phyloP scores from a whole-genome alignment of 106 monocot genomes.

The Vanilla planifolia region DNA sequence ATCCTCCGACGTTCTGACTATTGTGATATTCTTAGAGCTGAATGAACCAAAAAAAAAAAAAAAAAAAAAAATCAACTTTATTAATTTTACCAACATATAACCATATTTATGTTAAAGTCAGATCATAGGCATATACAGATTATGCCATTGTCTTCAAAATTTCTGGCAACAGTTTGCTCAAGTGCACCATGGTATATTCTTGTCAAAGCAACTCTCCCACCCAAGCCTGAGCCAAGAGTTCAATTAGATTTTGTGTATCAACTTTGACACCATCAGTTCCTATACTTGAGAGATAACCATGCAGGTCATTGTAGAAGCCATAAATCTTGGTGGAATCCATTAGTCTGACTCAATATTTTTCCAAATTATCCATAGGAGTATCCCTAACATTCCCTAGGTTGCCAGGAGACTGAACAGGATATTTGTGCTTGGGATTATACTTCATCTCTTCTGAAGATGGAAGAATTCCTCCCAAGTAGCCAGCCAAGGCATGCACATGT shows the following conservation, averaged over 20 bases:
- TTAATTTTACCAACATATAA: too few species aligned
- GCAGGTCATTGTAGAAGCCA: constrained; percentile 32
- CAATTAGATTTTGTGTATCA: constrained; percentile 21
- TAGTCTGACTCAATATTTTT: constrained; percentile 27
- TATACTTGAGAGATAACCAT: constrained; percentile 18
- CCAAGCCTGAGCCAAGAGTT: constrained; percentile 21
- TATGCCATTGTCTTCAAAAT: constrained; percentile 16
- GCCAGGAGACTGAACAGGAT: constrained; percentile 28
- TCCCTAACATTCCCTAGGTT: constrained; percentile 17
- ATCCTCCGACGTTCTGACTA: constrained; percentile 33
- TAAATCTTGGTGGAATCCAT: constrained; percentile 23
- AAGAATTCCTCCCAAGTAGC: constrained; percentile 37
- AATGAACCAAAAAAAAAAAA: too few species aligned
- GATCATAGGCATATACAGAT: too few species aligned
- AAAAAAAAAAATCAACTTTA: too few species aligned
- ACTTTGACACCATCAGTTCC: constrained; percentile 28
- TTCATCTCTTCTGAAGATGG: constrained; percentile 27
- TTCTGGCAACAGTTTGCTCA: constrained; percentile 18
- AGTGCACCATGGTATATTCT: constrained; percentile 20
- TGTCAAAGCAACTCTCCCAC: constrained; percentile 23
- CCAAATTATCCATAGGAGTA: constrained; percentile 27
- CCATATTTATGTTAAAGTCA: too few species aligned
- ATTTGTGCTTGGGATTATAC: constrained; percentile 23
- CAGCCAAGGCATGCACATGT: constrained; percentile 38
- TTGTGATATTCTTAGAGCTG: constrained; percentile 20